phyloP scores from a whole-genome alignment of 768 basidiomycete species.

The Peribolospora kevripleyi region DNA sequence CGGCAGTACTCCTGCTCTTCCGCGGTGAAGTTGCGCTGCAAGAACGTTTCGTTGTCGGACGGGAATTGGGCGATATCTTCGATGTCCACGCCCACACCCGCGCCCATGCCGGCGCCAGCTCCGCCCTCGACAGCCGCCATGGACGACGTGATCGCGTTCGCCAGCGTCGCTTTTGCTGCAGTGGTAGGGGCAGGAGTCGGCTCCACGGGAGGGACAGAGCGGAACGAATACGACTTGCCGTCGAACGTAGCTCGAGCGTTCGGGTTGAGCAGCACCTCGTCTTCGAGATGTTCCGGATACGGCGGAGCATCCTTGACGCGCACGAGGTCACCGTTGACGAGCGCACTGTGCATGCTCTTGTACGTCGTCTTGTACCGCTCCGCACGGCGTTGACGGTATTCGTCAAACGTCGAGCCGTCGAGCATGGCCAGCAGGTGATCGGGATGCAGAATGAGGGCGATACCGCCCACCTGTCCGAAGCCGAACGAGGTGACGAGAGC shows the following conservation, averaged over 20 bases:
- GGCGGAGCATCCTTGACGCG: constrained; percentile 16
- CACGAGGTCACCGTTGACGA: constrained; percentile 3
- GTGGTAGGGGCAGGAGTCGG: no score
- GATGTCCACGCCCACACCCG: constrained; percentile 12
- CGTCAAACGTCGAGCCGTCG: constrained; percentile 47
- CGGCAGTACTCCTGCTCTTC: constrained; percentile 67
- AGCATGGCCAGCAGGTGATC: constrained; percentile 69
- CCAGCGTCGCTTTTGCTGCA: no score
- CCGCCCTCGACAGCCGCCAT: constrained; percentile 1
- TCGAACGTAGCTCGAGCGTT: constrained; percentile 61
- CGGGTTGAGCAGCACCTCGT: constrained; percentile 68
- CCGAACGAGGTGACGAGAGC: constrained; percentile 22
- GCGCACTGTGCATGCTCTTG: constrained; percentile 12
- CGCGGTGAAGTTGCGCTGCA: constrained; percentile 77
- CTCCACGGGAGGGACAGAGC: neutral
- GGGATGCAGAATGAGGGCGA: constrained; percentile 65
- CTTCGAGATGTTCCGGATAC: constrained; percentile 63
- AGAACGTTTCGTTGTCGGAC: constrained; percentile 62
- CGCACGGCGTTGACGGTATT: constrained; percentile 53
- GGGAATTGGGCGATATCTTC: constrained; percentile 70
- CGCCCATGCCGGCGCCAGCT: constrained; percentile 5
- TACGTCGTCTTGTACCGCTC: constrained; percentile 47
- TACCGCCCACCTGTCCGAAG: constrained; percentile 37
- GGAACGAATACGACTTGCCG: constrained; percentile 26
- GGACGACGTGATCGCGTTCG: neutral